These are phyloP conservation scores for Durio zibethinus DNA, from an alignment of 345 rosid species.

Conservation along the genomic window DNA sequence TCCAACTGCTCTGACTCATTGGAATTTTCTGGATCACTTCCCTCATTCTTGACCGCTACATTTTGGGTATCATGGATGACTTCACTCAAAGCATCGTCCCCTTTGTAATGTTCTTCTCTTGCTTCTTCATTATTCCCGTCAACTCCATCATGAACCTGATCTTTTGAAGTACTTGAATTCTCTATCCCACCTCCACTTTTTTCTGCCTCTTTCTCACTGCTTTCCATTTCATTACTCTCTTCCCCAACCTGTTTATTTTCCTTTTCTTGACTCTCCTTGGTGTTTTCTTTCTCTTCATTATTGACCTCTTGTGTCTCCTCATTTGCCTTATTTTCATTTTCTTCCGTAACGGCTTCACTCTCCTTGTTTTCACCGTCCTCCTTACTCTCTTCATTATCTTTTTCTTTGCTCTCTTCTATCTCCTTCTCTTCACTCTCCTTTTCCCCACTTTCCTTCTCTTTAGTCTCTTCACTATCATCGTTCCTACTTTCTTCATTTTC, in stretches of 20 bases:
- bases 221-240: conserved; percentile 12
- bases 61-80: conserved; percentile 45
- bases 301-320: conserved; percentile 18
- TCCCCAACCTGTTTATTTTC: conserved; percentile 17
- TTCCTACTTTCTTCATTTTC: not conserved
- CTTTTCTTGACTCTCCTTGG: conserved; percentile 13
- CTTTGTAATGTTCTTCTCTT: conserved; percentile 67
- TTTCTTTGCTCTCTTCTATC: not conserved
- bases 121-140: conserved; percentile 40
- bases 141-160: conserved; percentile 43
- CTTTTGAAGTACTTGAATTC: conserved; percentile 29
- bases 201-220: conserved; percentile 15
- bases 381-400: conserved; percentile 9
- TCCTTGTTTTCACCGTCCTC: conserved; percentile 21
- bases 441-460: not conserved
- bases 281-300: conserved; percentile 3
- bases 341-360: conserved; percentile 3
- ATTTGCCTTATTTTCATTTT: conserved; percentile 17
- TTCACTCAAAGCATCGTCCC: conserved; percentile 68
- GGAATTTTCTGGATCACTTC: conserved; percentile 22
- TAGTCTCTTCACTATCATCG: not conserved
- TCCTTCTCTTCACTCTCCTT: not conserved
- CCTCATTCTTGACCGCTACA: conserved; percentile 26
- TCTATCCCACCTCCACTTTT: conserved; percentile 24
- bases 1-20: conserved; percentile 29